A percentile compares a stretch with the other conserved stretches of the same genome.
phyloP scores from a whole-genome alignment of 2,329 filamentous ascomycete genomes.

The Neofusicoccum laricinum region DNA sequence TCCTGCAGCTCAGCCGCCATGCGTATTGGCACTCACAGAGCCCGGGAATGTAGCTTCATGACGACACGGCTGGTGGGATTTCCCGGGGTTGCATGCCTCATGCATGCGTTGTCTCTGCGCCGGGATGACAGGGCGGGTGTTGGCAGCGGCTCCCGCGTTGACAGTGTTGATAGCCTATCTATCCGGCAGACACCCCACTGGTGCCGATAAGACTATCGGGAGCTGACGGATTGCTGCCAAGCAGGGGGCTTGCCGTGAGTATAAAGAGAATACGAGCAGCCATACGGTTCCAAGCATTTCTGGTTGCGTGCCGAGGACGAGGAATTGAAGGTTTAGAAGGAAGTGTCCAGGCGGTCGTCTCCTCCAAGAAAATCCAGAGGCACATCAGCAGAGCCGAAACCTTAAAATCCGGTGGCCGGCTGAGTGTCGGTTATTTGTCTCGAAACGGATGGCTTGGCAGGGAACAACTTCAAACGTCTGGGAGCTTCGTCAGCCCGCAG shows the following conservation, averaged over 20 bases:
- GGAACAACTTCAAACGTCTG: slow-evolving; percentile 1
- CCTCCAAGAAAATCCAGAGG: no score
- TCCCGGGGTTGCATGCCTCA: not conserved
- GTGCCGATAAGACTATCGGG: not conserved
- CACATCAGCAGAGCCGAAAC: not conserved
- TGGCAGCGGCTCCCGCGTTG: not conserved
- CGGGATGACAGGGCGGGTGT: not conserved
- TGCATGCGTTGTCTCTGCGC: not conserved
- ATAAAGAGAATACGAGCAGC: not conserved
- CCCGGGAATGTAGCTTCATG: not conserved
- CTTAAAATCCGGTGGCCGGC: not conserved
- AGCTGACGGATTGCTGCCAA: not conserved
- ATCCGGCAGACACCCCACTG: not conserved
- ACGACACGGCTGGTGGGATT: not conserved
- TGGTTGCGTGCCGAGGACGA: not conserved
- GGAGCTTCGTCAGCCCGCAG: slow-evolving; percentile 7
- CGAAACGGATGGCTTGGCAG: not conserved
- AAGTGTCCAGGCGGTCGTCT: not conserved
- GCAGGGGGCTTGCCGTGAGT: not conserved
- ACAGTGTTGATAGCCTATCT: slow-evolving; percentile 1
- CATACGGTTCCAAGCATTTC: not conserved
- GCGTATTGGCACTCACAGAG: not conserved
- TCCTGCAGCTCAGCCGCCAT: not conserved
- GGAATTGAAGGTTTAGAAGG: not conserved
- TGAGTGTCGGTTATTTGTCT: not conserved